Conservation (phyloP, 2,329 filamentous ascomycete species). For the Akanthomyces lecanii region DNA sequence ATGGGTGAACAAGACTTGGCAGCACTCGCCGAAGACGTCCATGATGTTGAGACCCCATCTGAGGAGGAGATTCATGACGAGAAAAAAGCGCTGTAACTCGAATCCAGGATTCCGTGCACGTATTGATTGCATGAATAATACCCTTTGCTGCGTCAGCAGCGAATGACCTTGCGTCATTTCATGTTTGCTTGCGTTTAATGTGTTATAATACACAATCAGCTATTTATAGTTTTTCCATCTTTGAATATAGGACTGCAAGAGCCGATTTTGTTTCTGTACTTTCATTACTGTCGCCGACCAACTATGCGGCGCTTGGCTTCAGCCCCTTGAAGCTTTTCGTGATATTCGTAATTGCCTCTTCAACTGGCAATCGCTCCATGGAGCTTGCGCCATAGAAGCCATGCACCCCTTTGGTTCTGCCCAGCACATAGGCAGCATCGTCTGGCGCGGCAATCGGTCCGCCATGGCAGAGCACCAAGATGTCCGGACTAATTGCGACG, state of each 20-base stretch:
- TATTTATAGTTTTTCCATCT: background rate
- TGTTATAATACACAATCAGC: background rate
- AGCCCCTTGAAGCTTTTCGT: conserved; percentile 26
- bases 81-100: background rate
- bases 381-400: conserved; percentile 69
- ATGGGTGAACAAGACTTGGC: conserved; percentile 32
- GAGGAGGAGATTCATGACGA: background rate
- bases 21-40: conserved; percentile 4
- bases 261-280: background rate
- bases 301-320: conserved; percentile 2
- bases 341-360: conserved; percentile 55
- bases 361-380: conserved; percentile 66
- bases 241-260: background rate
- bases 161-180: background rate
- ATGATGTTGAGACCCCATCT: conserved; percentile 1
- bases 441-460: conserved; percentile 62
- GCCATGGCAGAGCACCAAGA: conserved; percentile 67
- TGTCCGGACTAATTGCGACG: conserved; percentile 48
- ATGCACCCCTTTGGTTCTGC: conserved; percentile 58
- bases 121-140: background rate
- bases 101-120: background rate
- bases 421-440: conserved; percentile 61
- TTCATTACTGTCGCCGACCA: no score
- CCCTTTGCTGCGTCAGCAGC: background rate
- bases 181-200: background rate